Evolutionary conservation across 805 yeast species (phyloP), one percentile per base, ranked within the genome.

Genomic region (Diddensiella santjacobensis): DNA sequence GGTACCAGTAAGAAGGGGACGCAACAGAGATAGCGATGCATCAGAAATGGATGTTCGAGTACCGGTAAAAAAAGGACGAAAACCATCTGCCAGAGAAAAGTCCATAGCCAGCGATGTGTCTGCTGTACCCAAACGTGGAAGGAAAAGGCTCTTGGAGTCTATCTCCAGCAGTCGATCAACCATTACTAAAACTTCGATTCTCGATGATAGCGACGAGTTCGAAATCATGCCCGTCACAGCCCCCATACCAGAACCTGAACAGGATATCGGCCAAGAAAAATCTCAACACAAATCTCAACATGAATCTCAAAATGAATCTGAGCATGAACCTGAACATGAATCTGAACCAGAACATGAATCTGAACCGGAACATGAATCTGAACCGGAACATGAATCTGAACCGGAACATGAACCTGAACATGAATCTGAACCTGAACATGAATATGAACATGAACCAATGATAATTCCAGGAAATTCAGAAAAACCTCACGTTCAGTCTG

Each of bases 281-380:
- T n/a, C n/a, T n/a, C n/a, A n/a, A n/a, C n/a, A n/a, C n/a, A n/a
- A n/a, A n/a, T n/a, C n/a, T n/a, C n/a, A n/a, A n/a, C n/a, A 29
- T 29, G 33, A 29, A 15, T 24, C 15, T 3, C 23, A 22, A n/a
- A 53, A 41, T 31, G 48, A 47, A 5, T 24, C 43, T 2, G 50
- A 37, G 40, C 52, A 44, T 22, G 46, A 40, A 17, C 44, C 35
- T 4, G 37, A 42, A 20, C 44, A 48, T 18, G 38, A 47, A 11
- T 13, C 24, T 3, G 47, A 29, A n/a, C 44, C 29, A 6, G 39
- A 10, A 20, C 13, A 30, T 30, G 17, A 40, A 26, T n/a, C 22
- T 10, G 46, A 17, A 19, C 45, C 20, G 6, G 39, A 22, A 10
- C 19, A n/a, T 30, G 38, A 29, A 18, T 44, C 30, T 15, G 29